phyloP scores from a whole-genome alignment of 306 rosid genomes.

The Oxytropis ochrocephala region DNA sequence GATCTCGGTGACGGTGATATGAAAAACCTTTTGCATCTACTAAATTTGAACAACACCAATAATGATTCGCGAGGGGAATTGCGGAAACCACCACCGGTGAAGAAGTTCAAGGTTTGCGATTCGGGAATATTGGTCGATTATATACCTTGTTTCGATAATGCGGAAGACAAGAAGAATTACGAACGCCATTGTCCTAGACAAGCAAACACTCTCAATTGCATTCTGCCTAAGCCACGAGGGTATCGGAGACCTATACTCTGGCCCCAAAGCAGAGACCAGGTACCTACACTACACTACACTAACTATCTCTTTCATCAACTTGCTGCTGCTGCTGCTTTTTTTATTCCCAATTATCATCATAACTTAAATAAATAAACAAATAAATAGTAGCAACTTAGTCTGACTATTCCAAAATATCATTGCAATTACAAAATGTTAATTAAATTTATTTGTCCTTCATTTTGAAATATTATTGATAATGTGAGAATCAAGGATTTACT shows the following conservation, averaged over 20 bases:
- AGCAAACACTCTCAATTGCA: constrained; percentile 49
- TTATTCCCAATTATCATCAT: too few relatives aligned
- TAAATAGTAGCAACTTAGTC: too few relatives aligned
- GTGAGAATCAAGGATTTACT: too few relatives aligned
- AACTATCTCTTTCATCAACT: too few relatives aligned
- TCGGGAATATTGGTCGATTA: constrained; percentile 52
- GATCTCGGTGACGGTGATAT: constrained; percentile 24
- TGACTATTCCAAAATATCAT: too few relatives aligned
- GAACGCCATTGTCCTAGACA: constrained; percentile 71
- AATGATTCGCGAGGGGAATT: constrained; percentile 7
- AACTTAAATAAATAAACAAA: too few relatives aligned
- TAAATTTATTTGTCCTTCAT: too few relatives aligned
- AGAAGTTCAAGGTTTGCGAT: constrained; percentile 43
- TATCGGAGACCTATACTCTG: constrained; percentile 58
- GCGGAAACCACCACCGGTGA: constrained; percentile 30
- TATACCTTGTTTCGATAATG: constrained; percentile 79
- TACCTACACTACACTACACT: too few relatives aligned
- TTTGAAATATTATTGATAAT: too few relatives aligned
- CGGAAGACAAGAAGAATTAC: constrained; percentile 44
- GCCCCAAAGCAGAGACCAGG: constrained; percentile 90
- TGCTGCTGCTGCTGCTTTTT: too few relatives aligned
- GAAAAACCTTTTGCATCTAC: constrained; percentile 1
- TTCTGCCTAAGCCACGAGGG: constrained; percentile 57
- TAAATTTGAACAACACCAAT: constrained; percentile 17
- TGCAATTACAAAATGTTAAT: too few relatives aligned